phyloP scores from a whole-genome alignment of 495 filamentous ascomycete genomes.

The Penicillium samsonianum region DNA sequence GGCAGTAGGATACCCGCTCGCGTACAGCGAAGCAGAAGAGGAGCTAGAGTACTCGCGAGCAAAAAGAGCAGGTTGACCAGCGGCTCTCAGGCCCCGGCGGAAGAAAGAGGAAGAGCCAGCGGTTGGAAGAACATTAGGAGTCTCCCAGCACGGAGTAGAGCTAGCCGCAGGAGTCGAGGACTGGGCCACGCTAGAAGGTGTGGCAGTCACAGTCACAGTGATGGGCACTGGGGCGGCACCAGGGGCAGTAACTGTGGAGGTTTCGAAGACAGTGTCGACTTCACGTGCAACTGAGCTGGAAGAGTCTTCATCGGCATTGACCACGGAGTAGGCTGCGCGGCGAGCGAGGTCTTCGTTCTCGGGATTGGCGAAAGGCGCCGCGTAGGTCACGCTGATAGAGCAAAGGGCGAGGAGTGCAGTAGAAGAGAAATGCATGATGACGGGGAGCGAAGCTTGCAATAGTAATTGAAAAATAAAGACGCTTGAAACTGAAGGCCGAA shows the following conservation, averaged over 20 bases:
- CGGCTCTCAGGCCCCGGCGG: constrained; percentile 26
- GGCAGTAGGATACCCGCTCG: not conserved
- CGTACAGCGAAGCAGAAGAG: not conserved
- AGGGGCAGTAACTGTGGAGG: constrained; percentile 25
- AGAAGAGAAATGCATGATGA: constrained; percentile 38
- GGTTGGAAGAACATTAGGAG: constrained; percentile 8
- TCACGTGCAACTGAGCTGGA: constrained; percentile 26
- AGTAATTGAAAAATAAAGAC: constrained; percentile 1
- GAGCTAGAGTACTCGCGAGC: constrained; percentile 20
- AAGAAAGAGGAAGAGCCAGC: constrained; percentile 20
- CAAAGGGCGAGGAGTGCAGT: constrained; percentile 35
- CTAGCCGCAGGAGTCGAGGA: constrained; percentile 21
- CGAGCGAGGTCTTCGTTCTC: constrained; percentile 32
- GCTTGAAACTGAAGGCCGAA: constrained; percentile 1
- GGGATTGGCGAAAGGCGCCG: constrained; percentile 36
- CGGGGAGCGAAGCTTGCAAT: constrained; percentile 2
- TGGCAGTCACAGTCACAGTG: constrained; percentile 37
- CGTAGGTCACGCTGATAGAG: constrained; percentile 31
- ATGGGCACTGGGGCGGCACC: constrained; percentile 31
- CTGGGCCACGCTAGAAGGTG: constrained; percentile 18
- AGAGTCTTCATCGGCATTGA: constrained; percentile 47
- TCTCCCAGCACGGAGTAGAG: constrained; percentile 19
- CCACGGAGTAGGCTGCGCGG: constrained; percentile 46
- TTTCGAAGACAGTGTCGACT: constrained; percentile 38
- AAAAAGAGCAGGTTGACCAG: constrained; percentile 22